Evolutionary conservation across 768 basidiomycete genomes (phyloP), one percentile per base, ranked within the genome.

Genomic region (Kwoniella mangroviensis): DNA sequence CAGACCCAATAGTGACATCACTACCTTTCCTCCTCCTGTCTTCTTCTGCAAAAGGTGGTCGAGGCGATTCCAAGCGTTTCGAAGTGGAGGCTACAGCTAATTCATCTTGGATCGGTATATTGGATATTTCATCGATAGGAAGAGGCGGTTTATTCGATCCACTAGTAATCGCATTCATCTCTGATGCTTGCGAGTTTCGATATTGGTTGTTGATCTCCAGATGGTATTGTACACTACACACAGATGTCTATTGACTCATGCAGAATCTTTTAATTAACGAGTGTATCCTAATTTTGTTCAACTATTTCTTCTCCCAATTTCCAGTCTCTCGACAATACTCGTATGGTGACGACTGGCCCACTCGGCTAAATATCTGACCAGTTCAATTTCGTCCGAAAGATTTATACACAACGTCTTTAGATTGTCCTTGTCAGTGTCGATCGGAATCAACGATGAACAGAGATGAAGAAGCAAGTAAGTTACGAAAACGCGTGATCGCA

Each of bases 61-160:
- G 41, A 11, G 53, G 54, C 65, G 54, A 34, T n/a, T 54, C 19
- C 58, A 58, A 21, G n/a, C 40, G 12, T 53, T 22, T 55, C 40
- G 28, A 13, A 22, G 26, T 28, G 40, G 54, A 22, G 15, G 34
- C 34, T n/a, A 43, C 65, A 28, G 57, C 41, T 28, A 40, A 57
- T 21, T 53, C 63, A 19, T 63, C 73, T 52, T 28, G 56, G 26
- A 45, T 41, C 22, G 22, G 55, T 53, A 67, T 72, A 71, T 12
- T 62, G 49, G n/a, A 72, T 64, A 52, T 51, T 10, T 21, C 21
- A 26, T 63, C 49, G 43, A 51, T 28, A 12, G 62, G 12, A 4
- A 51, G 12, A n/a, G 62, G 62, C 3, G 62, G 62, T 49, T 17
- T 63, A 26, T 5, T 57, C 12, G 56, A 57, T 28, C 26, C 28